A percentile compares a stretch with the other conserved stretches of the same genome.
Conservation (phyloP, 257 asterid species). For the Eucommia ulmoides region DNA sequence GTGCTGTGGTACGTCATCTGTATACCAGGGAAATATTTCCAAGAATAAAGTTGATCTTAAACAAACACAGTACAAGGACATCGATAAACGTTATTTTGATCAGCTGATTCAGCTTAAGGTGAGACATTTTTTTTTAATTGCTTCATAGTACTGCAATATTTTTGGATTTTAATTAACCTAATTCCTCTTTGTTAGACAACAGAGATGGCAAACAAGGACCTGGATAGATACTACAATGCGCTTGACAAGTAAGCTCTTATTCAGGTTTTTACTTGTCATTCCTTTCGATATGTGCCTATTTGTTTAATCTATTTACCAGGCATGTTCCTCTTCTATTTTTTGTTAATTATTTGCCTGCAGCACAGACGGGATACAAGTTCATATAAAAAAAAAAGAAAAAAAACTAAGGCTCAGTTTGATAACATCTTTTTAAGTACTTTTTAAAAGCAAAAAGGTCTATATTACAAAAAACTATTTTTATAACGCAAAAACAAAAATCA, state of each 20-base stretch:
- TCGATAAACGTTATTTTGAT: slow-evolving; percentile 92
- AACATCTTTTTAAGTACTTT: too few relatives aligned
- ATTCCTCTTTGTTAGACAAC: slow-evolving; percentile 56
- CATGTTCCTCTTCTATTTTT: background rate
- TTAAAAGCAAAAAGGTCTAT: too few relatives aligned
- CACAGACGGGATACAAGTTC: too few relatives aligned
- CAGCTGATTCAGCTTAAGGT: slow-evolving; percentile 96
- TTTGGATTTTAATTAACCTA: too few relatives aligned
- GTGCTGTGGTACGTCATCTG: slow-evolving; percentile 65
- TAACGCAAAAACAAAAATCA: too few relatives aligned
- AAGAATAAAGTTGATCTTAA: slow-evolving; percentile 68
- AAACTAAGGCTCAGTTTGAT: too few relatives aligned
- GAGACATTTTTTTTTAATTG: slow-evolving; percentile 4
- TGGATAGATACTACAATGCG: slow-evolving; percentile 88
- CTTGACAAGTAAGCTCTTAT: slow-evolving; percentile 78
- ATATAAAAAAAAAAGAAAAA: too few relatives aligned
- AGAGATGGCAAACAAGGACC: slow-evolving; percentile 99
- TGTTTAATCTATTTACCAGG: background rate
- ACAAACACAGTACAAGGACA: slow-evolving; percentile 90
- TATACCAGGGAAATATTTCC: slow-evolving; percentile 72
- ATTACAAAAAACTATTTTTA: too few relatives aligned
- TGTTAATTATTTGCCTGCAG: background rate
- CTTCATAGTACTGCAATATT: too few relatives aligned
- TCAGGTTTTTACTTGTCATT: slow-evolving; percentile 3
- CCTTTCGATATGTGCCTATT: background rate